Base-by-base conservation (phyloP, 2,329 filamentous ascomycete genomes). In the Tolypocladium endophyticum region DNA sequence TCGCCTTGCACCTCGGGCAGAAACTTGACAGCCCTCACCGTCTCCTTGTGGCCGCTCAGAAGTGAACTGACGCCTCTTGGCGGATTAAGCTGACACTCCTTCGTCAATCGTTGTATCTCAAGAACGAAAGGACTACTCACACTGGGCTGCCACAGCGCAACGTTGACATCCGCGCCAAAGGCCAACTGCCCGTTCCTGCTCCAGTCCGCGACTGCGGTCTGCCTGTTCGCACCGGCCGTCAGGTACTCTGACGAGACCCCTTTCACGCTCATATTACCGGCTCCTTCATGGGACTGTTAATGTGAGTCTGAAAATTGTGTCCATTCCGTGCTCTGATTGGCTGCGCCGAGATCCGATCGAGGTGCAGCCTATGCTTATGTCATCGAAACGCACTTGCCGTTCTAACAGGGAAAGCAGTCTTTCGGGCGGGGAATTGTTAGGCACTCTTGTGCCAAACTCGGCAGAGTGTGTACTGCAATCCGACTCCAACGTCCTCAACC, bases 141-240 rank as follows among this genome's bases (percentile, higher is more conserved):
- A 71, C 81, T 74, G 59, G 92, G 92, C 70, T 86, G 80, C 94
- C 94, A 99, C 47, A 97, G 71, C 52, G 92, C 93, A 66, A 99
- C 82, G 74, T 94, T 94, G 66, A 87, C 86, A 73, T 95, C 90
- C 11, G 92, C 88, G 38, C 94, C 94, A 76, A 90, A 99, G 36
- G 92, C 94, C 58, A 99, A 79, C 53, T 92, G 71, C 12, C 88
- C 89, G 63, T 81, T 76, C 25, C 75, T 70, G 70, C 89, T 86
- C 94, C 94, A 99, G 76, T 97, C 93, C 35, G 93, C 92, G 35
- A 91, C 89, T 20, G 88, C 87, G 23, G 93, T 89, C 68, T 97
- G 90, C 67, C 93, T 83, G 73, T 97, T 99, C 55, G 91, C 93
- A 62, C 94, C 94, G 63, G 87, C 86, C 55, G 90, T 87, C 65